A percentile compares a stretch with the other conserved stretches of the same genome.
Conservation (phyloP, 2,329 filamentous ascomycete species). For the Orbilia brochopaga region DNA sequence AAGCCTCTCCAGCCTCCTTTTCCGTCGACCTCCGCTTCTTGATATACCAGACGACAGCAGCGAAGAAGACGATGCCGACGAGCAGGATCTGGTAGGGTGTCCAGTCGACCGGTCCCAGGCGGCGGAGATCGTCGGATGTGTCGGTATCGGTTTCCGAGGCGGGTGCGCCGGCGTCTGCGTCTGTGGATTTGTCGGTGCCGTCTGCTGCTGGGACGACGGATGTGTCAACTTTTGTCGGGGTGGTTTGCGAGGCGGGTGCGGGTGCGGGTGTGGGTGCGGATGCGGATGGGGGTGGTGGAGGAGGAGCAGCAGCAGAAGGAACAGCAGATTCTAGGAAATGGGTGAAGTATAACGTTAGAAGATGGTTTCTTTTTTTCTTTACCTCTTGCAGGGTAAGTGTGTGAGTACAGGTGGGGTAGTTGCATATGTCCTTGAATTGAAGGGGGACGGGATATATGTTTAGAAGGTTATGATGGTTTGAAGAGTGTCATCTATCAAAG, state of each 20-base stretch:
- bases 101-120: constrained; percentile 15
- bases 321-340: background rate
- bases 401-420: background rate
- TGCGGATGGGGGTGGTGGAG: background rate
- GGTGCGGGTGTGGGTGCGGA: too few species aligned
- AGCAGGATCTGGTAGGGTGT: constrained; percentile 34
- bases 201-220: background rate
- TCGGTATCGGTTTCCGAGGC: constrained; percentile 47
- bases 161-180: background rate
- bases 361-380: background rate
- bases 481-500: too few species aligned
- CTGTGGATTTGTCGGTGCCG: background rate
- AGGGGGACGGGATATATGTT: background rate
- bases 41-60: constrained; percentile 40
- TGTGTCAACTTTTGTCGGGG: background rate
- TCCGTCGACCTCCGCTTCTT: constrained; percentile 40
- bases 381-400: background rate
- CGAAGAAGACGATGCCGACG: constrained; percentile 23
- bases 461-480: too few species aligned
- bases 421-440: background rate
- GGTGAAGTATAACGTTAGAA: constrained; percentile 13
- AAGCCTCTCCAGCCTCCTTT: constrained; percentile 32
- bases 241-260: background rate
- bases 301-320: background rate
- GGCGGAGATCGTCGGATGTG: constrained; percentile 33